phyloP scores from a whole-genome alignment of 2,329 filamentous ascomycete genomes.

The Penicillium expansum region DNA sequence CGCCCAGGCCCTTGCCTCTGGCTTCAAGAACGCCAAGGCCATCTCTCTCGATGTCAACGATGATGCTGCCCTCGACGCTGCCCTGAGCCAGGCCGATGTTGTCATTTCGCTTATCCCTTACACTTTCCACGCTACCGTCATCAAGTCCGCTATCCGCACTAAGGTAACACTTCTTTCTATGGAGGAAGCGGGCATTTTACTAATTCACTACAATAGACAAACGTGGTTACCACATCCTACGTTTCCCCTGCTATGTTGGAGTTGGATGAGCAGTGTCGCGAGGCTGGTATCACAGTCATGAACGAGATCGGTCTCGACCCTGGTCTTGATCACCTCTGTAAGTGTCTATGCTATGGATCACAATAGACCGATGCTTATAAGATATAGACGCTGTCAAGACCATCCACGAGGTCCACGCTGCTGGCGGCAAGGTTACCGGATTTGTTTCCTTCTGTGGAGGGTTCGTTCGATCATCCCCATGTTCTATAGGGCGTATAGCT shows the following conservation, averaged over 20 bases:
- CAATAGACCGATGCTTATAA: not conserved
- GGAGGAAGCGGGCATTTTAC: not conserved
- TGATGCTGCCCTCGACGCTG: conserved; percentile 72
- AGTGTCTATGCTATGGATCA: not conserved
- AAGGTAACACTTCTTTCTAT: conserved; percentile 49
- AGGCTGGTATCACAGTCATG: conserved; percentile 93
- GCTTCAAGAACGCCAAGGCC: conserved; percentile 69
- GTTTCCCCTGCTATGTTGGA: conserved; percentile 90
- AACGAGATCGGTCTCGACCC: conserved; percentile 74
- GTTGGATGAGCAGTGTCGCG: conserved; percentile 77
- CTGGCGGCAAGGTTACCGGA: conserved; percentile 76
- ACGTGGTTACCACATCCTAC: conserved; percentile 94
- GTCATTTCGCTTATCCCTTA: conserved; percentile 86
- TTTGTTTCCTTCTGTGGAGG: conserved; percentile 87
- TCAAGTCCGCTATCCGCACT: conserved; percentile 86
- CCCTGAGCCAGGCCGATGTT: conserved; percentile 74
- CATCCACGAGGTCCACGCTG: conserved; percentile 75
- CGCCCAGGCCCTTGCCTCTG: conserved; percentile 70
- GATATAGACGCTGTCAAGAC: conserved; percentile 74
- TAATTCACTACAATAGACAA: conserved; percentile 53
- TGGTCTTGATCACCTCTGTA: conserved; percentile 22
- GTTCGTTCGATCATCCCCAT: not conserved
- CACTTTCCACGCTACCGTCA: conserved; percentile 81
- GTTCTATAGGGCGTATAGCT: not conserved
- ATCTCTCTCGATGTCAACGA: conserved; percentile 84